Percentiles rank a stretch among this genome's conserved stretches.
These are phyloP conservation scores for Cenchrus fungigraminus DNA, from an alignment of 176 grass and related monocot genomes.

Conservation along the genomic window DNA sequence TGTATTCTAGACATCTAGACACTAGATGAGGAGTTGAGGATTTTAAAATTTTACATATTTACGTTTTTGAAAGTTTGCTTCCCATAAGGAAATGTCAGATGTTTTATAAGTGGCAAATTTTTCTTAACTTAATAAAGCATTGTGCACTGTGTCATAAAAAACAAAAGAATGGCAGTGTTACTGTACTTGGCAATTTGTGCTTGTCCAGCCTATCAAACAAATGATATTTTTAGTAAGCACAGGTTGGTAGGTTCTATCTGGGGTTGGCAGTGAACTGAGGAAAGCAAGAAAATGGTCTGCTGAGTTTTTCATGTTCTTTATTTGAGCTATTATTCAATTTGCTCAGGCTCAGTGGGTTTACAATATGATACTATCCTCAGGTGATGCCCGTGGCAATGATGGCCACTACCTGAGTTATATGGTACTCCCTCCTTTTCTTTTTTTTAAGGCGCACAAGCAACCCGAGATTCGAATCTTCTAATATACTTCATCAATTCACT, in stretches of 20 bases:
- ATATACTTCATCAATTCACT: too few species aligned
- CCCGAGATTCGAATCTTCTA: too few species aligned
- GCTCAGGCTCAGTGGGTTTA: too few species aligned
- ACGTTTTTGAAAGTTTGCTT: background rate
- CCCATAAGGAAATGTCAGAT: background rate
- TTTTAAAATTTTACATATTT: background rate
- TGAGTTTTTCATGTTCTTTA: background rate
- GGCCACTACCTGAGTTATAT: background rate
- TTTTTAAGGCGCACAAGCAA: background rate
- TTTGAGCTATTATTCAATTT: conserved; percentile 12
- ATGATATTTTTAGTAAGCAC: background rate
- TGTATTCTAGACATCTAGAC: background rate
- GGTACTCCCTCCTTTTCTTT: background rate
- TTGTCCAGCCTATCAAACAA: background rate
- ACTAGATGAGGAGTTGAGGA: background rate
- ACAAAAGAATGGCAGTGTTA: background rate
- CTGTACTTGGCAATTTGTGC: background rate
- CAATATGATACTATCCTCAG: background rate
- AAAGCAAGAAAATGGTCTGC: background rate
- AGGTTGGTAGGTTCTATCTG: background rate
- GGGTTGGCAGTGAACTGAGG: background rate
- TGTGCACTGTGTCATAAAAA: background rate
- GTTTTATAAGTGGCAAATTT: conserved; percentile 7
- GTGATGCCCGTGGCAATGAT: background rate
- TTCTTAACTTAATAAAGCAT: background rate